phyloP scores from a whole-genome alignment of 2,329 filamentous ascomycete genomes.

The Cladosporium sp. region DNA sequence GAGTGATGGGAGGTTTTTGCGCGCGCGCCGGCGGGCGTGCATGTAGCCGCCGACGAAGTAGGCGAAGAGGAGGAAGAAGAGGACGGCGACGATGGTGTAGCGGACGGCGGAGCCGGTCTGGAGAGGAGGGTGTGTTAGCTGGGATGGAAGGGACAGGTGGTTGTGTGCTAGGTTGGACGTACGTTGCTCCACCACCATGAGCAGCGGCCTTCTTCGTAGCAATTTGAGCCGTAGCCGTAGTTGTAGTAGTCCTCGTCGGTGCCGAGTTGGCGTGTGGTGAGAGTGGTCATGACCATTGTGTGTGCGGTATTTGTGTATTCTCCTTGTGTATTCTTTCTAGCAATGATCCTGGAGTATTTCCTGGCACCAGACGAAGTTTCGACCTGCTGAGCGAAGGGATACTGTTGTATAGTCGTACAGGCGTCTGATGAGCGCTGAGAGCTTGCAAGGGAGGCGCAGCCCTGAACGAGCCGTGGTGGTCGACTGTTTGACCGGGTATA shows the following conservation, averaged over 20 bases:
- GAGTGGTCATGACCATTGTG: not conserved
- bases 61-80: conserved; percentile 59
- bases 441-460: not conserved
- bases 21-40: conserved; percentile 68
- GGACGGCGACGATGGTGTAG: conserved; percentile 66
- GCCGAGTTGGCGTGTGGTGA: conserved; percentile 8
- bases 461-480: not conserved
- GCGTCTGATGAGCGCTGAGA: not conserved
- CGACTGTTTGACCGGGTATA: not conserved
- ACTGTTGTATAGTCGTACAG: not conserved
- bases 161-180: conserved; percentile 13
- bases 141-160: not conserved
- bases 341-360: not conserved
- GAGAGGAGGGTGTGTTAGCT: not conserved
- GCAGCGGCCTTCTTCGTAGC: conserved; percentile 14
- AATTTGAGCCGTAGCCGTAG: conserved; percentile 1
- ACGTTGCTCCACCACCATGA: conserved; percentile 32
- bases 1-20: conserved; percentile 65
- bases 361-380: not conserved
- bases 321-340: not conserved
- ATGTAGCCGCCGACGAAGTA: conserved; percentile 69
- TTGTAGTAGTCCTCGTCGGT: conserved; percentile 13
- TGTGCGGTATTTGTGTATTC: not conserved
- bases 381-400: not conserved
- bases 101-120: conserved; percentile 67